A percentile compares a stretch with the other conserved stretches of the same genome.
These are phyloP conservation scores for Dictyostelium capitatum DNA, from an alignment of 78 protist species.

Conservation along the genomic window DNA sequence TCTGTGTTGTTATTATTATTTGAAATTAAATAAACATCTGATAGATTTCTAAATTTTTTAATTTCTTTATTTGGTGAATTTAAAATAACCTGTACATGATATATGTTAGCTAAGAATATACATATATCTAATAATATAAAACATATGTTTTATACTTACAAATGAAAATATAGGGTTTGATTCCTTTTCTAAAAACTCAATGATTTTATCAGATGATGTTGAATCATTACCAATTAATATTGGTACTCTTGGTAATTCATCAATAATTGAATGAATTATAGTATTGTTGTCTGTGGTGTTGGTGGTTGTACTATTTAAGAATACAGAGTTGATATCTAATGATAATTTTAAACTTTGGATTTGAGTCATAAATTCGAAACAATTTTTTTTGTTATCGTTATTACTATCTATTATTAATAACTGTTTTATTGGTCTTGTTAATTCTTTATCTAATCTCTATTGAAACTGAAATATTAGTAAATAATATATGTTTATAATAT, in stretches of 20 bases:
- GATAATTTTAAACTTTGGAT: neutral
- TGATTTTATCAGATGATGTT: neutral
- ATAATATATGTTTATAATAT: neutral
- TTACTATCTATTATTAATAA: neutral
- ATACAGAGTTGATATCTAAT: neutral
- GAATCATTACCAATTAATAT: neutral
- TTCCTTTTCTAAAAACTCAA: slow-evolving; percentile 8
- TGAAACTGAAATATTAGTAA: neutral
- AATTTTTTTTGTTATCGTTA: neutral
- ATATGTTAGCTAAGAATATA: neutral
- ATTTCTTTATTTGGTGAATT: slow-evolving; percentile 5
- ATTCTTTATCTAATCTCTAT: slow-evolving; percentile 22
- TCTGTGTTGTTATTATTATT: neutral
- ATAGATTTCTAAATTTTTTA: neutral
- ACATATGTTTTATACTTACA: neutral
- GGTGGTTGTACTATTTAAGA: neutral
- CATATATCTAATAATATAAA: no score
- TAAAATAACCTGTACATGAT: neutral
- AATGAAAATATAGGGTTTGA: slow-evolving; percentile 16
- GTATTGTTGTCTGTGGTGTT: neutral
- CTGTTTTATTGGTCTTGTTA: slow-evolving; percentile 17
- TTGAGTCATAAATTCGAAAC: neutral
- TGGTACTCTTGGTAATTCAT: slow-evolving; percentile 7
- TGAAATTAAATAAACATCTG: neutral
- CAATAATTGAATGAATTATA: neutral